A percentile compares a stretch with the other conserved stretches of the same genome.
Conservation (phyloP, 495 filamentous ascomycete species). For the Apiosordaria backusii region DNA sequence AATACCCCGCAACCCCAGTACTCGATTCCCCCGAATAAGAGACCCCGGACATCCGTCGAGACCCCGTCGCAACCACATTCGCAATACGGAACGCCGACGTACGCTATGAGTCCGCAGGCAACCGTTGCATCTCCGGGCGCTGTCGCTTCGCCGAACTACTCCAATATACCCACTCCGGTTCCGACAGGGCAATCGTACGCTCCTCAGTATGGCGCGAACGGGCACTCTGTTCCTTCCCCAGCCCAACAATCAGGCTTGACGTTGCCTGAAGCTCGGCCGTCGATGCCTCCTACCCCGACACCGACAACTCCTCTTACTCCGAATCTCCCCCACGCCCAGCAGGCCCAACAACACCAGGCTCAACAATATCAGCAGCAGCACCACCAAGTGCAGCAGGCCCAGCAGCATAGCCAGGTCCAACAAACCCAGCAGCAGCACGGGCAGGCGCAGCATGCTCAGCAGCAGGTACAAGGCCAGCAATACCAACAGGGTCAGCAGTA, state of each 20-base stretch:
- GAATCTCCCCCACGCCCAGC: constrained; percentile 15
- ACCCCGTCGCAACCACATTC: constrained; percentile 41
- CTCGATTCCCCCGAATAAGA: constrained; percentile 57
- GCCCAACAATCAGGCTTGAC: constrained; percentile 19
- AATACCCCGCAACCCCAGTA: constrained; percentile 23
- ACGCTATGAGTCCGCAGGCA: constrained; percentile 20
- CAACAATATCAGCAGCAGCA: background rate
- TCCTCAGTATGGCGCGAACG: constrained; percentile 24
- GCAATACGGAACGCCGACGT: constrained; percentile 18
- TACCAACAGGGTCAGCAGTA: background rate
- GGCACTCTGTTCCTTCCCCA: constrained; percentile 16
- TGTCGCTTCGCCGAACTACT: constrained; percentile 21
- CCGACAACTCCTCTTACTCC: constrained; percentile 13
- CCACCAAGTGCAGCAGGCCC: background rate
- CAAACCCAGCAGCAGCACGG: background rate
- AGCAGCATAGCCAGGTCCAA: background rate
- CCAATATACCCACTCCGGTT: constrained; percentile 14
- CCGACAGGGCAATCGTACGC: constrained; percentile 15
- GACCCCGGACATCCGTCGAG: constrained; percentile 65
- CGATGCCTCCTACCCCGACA: constrained; percentile 30
- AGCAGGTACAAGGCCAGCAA: background rate
- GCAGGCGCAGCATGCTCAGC: background rate
- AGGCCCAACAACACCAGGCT: background rate
- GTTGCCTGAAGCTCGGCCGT: constrained; percentile 23
- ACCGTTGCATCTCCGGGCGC: constrained; percentile 10